Conservation (phyloP, 2,329 filamentous ascomycete genomes). For the Penicillium sp. region DNA sequence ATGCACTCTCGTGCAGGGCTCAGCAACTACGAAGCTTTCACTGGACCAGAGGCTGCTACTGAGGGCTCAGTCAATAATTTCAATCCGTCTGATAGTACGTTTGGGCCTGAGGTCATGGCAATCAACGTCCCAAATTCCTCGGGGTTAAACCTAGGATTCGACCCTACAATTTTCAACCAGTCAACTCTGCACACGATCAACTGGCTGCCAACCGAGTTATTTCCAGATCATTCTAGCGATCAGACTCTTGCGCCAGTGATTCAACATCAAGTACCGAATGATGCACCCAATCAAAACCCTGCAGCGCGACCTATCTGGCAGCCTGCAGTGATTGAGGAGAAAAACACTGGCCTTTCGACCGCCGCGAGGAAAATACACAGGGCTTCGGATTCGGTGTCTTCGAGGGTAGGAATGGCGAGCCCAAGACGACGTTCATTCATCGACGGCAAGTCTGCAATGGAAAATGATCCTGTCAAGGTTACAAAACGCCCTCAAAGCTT, state of each 20-base stretch:
- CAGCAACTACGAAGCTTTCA: neutral
- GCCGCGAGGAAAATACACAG: slow-evolving; percentile 16
- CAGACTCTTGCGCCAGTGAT: slow-evolving; percentile 8
- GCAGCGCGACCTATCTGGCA: slow-evolving; percentile 22
- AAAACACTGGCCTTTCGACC: slow-evolving; percentile 11
- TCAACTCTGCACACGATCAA: slow-evolving; percentile 30
- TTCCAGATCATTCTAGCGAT: slow-evolving; percentile 14
- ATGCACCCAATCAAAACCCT: slow-evolving; percentile 13
- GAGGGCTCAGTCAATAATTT: too few species aligned
- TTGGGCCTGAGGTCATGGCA: slow-evolving; percentile 6
- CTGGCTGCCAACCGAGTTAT: slow-evolving; percentile 32
- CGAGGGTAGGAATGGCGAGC: slow-evolving; percentile 16
- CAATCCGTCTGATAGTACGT: too few species aligned
- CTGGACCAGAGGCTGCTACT: too few species aligned
- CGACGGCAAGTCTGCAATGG: too few species aligned
- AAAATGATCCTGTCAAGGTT: too few species aligned
- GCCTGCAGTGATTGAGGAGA: slow-evolving; percentile 20
- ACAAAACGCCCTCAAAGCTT: neutral
- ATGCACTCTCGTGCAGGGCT: neutral
- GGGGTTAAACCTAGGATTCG: slow-evolving; percentile 20
- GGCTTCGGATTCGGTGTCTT: slow-evolving; percentile 16
- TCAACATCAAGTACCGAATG: slow-evolving; percentile 16
- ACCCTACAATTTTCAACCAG: slow-evolving; percentile 22
- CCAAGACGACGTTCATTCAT: neutral
- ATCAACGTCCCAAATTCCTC: slow-evolving; percentile 15